Evolutionary conservation across 129 eudicot species (phyloP).

Genomic region (Apium graveolens): DNA sequence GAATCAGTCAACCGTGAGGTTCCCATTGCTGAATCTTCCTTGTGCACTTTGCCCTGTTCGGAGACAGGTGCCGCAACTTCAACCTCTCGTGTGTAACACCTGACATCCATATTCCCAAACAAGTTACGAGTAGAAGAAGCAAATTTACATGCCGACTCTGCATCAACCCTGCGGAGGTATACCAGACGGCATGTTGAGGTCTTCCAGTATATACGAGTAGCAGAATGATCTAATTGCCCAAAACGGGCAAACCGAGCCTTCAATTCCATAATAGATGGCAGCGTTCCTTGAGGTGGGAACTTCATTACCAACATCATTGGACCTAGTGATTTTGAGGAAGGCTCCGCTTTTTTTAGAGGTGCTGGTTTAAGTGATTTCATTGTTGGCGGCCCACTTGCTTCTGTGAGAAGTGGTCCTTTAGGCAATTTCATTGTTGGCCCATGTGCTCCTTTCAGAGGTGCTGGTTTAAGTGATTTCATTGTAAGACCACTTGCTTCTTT

Average conservation of each 20-base stretch:
- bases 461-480: conserved; percentile 2
- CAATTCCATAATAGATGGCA: conserved; percentile 61
- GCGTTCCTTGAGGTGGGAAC: conserved; percentile 52
- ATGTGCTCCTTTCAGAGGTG: not conserved
- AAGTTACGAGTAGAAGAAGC: conserved; percentile 30
- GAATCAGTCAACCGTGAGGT: conserved; percentile 8
- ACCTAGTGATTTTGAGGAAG: conserved; percentile 21
- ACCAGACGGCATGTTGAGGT: conserved; percentile 60
- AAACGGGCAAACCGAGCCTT: conserved; percentile 80
- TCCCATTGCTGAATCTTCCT: conserved; percentile 31
- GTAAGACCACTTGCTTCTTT: not conserved
- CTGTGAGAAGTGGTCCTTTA: not conserved
- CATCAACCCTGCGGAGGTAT: conserved; percentile 39
- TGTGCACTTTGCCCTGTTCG: conserved; percentile 35
- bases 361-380: conserved; percentile 26
- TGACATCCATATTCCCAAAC: conserved; percentile 53
- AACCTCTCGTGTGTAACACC: conserved; percentile 38
- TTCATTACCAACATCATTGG: conserved; percentile 75
- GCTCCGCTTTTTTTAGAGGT: conserved; percentile 27
- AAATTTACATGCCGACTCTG: conserved; percentile 46
- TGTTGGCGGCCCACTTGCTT: conserved; percentile 17
- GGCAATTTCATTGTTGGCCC: not conserved
- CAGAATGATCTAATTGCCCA: conserved; percentile 55
- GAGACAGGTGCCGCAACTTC: conserved; percentile 24
- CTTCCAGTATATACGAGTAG: conserved; percentile 60